Conservation (phyloP, 1,284 basidiomycete genomes). For the Leucoagaricus sp. region DNA sequence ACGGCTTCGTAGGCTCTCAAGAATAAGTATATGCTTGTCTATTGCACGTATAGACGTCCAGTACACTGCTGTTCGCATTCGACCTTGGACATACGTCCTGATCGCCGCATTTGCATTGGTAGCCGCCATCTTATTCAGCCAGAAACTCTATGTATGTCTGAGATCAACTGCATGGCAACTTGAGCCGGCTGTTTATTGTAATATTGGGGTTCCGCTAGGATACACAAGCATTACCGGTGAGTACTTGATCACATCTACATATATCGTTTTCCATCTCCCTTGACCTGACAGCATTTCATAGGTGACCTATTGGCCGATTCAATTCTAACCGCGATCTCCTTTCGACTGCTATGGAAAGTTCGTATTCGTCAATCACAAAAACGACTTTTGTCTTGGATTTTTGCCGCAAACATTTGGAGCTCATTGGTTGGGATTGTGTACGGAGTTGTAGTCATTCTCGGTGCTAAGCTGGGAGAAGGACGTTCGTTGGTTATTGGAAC, state of each 20-base stretch:
- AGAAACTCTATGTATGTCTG: slow-evolving; percentile 7
- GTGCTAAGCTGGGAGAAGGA: background rate
- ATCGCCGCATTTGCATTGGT: slow-evolving; percentile 3
- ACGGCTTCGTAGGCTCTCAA: background rate
- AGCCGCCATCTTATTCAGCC: background rate
- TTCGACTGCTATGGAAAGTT: slow-evolving; percentile 8
- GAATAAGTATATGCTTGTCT: slow-evolving; percentile 9
- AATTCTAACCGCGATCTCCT: background rate
- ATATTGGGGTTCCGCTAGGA: background rate
- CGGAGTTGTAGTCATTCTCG: background rate
- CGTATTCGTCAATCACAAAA: slow-evolving; percentile 6
- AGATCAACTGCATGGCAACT: background rate
- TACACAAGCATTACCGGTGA: slow-evolving; percentile 6
- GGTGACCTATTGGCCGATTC: slow-evolving; percentile 5
- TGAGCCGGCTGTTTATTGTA: background rate
- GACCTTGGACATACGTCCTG: background rate
- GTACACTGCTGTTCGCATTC: background rate
- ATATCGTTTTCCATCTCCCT: too few relatives aligned
- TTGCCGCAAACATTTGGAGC: slow-evolving; percentile 6
- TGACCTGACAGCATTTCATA: too few relatives aligned
- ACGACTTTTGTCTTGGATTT: slow-evolving; percentile 2
- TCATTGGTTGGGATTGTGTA: slow-evolving; percentile 4
- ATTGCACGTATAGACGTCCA: slow-evolving; percentile 9
- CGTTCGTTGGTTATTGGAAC: background rate
- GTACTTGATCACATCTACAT: background rate